Percentiles rank a stretch among this genome's conserved stretches.
These are phyloP conservation scores for Hypomyces perniciosus DNA, from an alignment of 2,329 filamentous ascomycete species.

Conservation along the genomic window DNA sequence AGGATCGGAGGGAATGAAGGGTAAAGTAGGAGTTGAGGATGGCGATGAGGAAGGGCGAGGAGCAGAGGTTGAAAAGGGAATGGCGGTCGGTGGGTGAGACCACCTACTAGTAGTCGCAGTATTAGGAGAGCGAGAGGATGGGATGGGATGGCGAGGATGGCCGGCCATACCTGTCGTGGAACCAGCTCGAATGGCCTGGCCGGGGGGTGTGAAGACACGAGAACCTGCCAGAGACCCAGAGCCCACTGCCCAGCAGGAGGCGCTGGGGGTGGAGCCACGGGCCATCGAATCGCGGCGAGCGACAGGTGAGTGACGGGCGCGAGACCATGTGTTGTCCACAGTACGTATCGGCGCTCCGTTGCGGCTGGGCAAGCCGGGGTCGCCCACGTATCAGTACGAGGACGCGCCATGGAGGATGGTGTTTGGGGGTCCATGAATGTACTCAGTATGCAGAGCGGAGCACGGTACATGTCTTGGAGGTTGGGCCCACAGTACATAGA, in stretches of 20 bases:
- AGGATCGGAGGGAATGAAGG: constrained; percentile 22
- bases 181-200: constrained; percentile 27
- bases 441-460: constrained; percentile 6
- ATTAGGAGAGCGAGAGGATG: constrained; percentile 20
- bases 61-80: constrained; percentile 23
- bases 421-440: constrained; percentile 8
- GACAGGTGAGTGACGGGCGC: not conserved
- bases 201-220: constrained; percentile 14
- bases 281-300: not conserved
- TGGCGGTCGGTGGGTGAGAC: constrained; percentile 18
- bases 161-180: constrained; percentile 20
- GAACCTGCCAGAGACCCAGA: constrained; percentile 1
- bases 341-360: not conserved
- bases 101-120: no score
- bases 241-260: constrained; percentile 10
- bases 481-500: constrained; percentile 1
- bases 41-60: constrained; percentile 27
- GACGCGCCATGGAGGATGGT: constrained; percentile 3
- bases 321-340: not conserved
- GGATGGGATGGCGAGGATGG: constrained; percentile 27
- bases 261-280: constrained; percentile 7
- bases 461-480: not conserved
- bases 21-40: constrained; percentile 26
- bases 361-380: not conserved
- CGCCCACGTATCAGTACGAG: constrained; percentile 5